Base-by-base conservation (phyloP, 106 monocot genomes). In the Gastrodia elata region DNA sequence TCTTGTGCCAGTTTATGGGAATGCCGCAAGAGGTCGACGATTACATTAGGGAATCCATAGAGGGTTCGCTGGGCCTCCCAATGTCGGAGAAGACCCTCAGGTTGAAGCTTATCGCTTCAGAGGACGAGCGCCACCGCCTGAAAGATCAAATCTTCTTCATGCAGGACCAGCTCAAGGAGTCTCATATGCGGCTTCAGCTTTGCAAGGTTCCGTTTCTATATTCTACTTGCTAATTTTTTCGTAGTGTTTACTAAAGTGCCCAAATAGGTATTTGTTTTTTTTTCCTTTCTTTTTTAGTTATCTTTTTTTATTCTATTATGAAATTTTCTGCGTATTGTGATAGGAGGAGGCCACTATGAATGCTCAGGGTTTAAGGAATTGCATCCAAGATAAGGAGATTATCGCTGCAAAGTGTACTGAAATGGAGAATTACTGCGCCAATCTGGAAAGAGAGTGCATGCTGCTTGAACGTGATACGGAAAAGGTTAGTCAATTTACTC, bases 321-420 rank as follows among this genome's bases (percentile, higher is more conserved):
- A 3, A 61, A 6, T 28, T 61, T 61, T 61, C 11, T 27, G 28
- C 28, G 6, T 30, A 39, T 57, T 42, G 61, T 77, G 68, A 20
- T 42, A 95, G 95, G 84, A 91, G 16, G 95, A 95, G 79, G 83
- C 91, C 40, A 85, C 40, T 72, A 91, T 91, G 94, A 94, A 82
- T 55, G 91, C 89, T 8, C 78, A 74, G 64, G 91, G 83, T 16
- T 22, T 91, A 77, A 83, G 78, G 65, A 74, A 72, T 73, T 91
- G 85, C 83, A 43, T 89, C n/a, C 85, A 92, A 84, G 95, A 92
- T 71, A 96, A 90, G 74, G 89, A 85, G 79, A 30, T 43, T 43
- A 71, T 87, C 56, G 74, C 70, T 15, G 33, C 68, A 18, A 72
- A 30, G 41, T 85, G 74, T 37, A 75, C 41, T 15, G 82, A 84